Percentiles rank a stretch among this genome's conserved stretches.
phyloP scores from a whole-genome alignment of 352 stramenopile species.

The Globisporangium megalacanthum region DNA sequence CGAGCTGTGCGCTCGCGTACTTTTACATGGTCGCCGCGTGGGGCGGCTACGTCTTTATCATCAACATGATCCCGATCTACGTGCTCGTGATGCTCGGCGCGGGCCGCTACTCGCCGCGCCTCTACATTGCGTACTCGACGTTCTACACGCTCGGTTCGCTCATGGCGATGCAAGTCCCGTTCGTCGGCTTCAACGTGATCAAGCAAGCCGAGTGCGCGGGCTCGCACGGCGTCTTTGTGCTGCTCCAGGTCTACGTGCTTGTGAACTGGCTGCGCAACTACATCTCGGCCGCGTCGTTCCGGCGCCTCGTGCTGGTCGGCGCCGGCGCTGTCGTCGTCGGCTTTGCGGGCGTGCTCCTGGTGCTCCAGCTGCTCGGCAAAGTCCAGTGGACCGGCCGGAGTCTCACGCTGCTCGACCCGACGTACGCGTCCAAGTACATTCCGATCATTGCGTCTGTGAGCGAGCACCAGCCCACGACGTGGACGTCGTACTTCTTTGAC shows the following conservation, averaged over 20 bases:
- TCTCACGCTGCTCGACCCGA: slow-evolving; percentile 90
- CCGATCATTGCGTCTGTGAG: slow-evolving; percentile 94
- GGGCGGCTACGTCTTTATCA: slow-evolving; percentile 99
- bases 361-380: slow-evolving; percentile 78
- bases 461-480: slow-evolving; percentile 93
- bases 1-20: slow-evolving; percentile 83
- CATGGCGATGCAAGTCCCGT: slow-evolving; percentile 96
- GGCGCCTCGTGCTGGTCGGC: slow-evolving; percentile 60
- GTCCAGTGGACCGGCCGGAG: slow-evolving; percentile 90
- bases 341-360: slow-evolving; percentile 47
- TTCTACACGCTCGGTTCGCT: slow-evolving; percentile 97
- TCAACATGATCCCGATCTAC: slow-evolving; percentile 98
- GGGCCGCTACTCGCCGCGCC: slow-evolving; percentile 85
- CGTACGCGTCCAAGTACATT: slow-evolving; percentile 93
- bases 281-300: slow-evolving; percentile 71
- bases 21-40: slow-evolving; percentile 96
- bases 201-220: slow-evolving; percentile 67
- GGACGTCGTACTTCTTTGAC: slow-evolving; percentile 89
- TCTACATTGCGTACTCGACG: slow-evolving; percentile 97
- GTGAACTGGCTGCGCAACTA: slow-evolving; percentile 72
- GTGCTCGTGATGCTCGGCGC: slow-evolving; percentile 88
- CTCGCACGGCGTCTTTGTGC: slow-evolving; percentile 91
- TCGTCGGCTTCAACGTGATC: slow-evolving; percentile 97
- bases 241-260: slow-evolving; percentile 84
- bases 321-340: slow-evolving; percentile 32